phyloP scores from a whole-genome alignment of 129 eudicot genomes.

The Flaveria robusta region DNA sequence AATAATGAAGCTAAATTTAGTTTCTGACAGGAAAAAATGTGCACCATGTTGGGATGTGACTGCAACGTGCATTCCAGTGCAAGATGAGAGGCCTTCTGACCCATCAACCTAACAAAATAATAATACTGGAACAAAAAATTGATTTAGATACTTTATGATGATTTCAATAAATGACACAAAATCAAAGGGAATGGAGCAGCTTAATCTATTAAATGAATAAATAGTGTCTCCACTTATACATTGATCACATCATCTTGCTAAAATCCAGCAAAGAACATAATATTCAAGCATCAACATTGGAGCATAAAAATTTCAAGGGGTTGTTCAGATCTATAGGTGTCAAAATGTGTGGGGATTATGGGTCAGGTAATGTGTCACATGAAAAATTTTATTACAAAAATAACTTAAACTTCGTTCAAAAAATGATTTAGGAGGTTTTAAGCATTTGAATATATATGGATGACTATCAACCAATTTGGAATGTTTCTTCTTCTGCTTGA shows the following conservation, averaged over 20 bases:
- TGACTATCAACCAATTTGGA: not conserved
- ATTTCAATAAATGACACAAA: not conserved
- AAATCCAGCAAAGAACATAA: not conserved
- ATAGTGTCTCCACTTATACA: slow-evolving; percentile 1
- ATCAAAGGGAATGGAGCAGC: not conserved
- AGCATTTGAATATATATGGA: not conserved
- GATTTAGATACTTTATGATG: slow-evolving; percentile 9
- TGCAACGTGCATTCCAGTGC: slow-evolving; percentile 97
- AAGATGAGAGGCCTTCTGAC: slow-evolving; percentile 93
- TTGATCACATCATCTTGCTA: slow-evolving; percentile 23
- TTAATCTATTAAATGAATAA: not conserved
- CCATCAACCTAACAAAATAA: slow-evolving; percentile 93
- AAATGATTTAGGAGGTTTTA: not conserved
- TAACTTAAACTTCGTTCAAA: not conserved
- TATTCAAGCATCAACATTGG: not conserved
- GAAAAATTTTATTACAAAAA: not conserved
- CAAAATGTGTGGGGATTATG: not conserved
- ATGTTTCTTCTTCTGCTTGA: not conserved
- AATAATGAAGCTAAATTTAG: not conserved
- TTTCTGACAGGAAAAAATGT: slow-evolving; percentile 13
- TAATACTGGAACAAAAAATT: slow-evolving; percentile 58
- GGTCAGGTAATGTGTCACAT: not conserved
- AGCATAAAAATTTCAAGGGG: not conserved
- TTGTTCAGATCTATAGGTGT: not conserved
- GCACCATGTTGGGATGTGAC: slow-evolving; percentile 95